Conservation (phyloP, 23 red algal genomes). For the Gracilaria gracilis region DNA sequence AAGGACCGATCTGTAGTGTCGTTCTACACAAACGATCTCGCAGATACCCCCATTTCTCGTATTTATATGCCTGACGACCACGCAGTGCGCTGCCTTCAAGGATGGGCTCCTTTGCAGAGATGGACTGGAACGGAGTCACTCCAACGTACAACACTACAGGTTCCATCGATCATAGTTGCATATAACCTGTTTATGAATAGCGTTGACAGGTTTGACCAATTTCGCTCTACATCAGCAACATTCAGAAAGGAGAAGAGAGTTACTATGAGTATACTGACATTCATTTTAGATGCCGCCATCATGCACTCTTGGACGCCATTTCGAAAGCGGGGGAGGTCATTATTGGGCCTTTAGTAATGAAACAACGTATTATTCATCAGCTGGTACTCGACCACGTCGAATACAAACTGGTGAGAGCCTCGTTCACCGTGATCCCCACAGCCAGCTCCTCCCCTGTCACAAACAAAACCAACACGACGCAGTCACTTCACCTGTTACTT, state of each 20-base stretch:
- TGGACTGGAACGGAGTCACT: conserved; percentile 1
- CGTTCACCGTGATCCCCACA: neutral
- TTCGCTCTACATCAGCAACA: neutral
- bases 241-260: neutral
- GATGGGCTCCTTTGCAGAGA: neutral
- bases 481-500: neutral
- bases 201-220: neutral
- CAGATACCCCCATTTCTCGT: neutral
- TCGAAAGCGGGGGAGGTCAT: no score
- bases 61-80: neutral
- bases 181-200: conserved; percentile 15
- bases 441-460: neutral
- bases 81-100: neutral
- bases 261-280: no score
- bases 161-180: conserved; percentile 9
- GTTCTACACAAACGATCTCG: conserved; percentile 2
- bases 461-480: neutral
- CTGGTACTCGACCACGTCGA: neutral
- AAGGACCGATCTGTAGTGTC: neutral
- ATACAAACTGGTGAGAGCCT: neutral
- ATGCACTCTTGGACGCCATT: no score
- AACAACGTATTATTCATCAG: neutral
- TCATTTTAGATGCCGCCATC: no score
- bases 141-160: neutral
- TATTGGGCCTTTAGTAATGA: no score